Evolutionary conservation across 352 stramenopile species (phyloP), one percentile per base, ranked within the genome.

Genomic region (Pythium guiyangense): DNA sequence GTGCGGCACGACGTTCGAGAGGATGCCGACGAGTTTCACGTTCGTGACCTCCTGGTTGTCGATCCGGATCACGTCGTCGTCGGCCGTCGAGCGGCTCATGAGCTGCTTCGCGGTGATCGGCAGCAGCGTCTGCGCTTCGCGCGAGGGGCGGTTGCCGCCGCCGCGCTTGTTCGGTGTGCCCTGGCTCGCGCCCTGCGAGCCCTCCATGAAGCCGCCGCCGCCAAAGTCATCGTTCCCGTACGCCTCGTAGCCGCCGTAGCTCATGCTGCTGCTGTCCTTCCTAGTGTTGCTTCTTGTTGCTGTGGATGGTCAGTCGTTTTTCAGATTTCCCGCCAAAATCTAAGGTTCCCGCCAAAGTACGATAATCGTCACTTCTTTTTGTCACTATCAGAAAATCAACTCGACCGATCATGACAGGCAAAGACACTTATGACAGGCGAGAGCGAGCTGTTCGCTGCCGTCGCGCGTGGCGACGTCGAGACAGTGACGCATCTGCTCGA

Each of bases 71-170:
- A 63, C 60, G 46, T 97, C 74, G 59, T 97, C 87, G 34, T 79
- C 67, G 35, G 66, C 55, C 5, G 66, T 49, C 54, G 63, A 62
- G 26, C 80, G 57, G 27, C 56, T 74, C 20, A 86, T 65, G 47
- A 97, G 45, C 77, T 98, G 96, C 55, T 81, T 79, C 60, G 97
- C 78, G 2, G 90, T 97, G 31, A 98, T 67, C 12, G 94, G 91
- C n/a, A 96, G 79, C n/a, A 98, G 63, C 40, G 86, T 97, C 79
- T 98, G 93, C 31, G 67, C 62, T 34, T 86, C 76, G 25, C 76
- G 71, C 25, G 67, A 70, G 45, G 53, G 66, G 35, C 69, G 49
- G n/a, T 61, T 66, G 20, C 66, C 59, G 31, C 66, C 65, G 14
- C 63, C 62, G 31, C 72, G 73, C 56, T 86, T 86, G 40, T 35